Evolutionary conservation across 805 yeast genomes (phyloP).

Genomic region (Ogataea naganishii): DNA sequence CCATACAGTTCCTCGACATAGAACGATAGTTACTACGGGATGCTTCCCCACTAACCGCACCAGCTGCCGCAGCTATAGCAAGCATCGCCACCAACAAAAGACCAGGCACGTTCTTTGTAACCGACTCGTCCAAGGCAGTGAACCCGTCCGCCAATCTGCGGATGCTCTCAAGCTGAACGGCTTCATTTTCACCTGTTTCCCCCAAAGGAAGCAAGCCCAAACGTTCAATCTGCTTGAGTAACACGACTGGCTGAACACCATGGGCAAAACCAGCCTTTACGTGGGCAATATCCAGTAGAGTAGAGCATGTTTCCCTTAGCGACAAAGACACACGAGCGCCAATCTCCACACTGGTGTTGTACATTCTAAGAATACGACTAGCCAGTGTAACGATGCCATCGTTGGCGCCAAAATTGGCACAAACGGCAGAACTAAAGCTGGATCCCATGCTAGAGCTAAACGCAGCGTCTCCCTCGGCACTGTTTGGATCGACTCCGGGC

Average conservation of each 20-base stretch:
- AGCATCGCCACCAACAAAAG: conserved; percentile 76
- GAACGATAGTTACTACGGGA: too few relatives aligned
- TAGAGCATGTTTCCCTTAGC: conserved; percentile 56
- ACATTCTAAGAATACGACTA: conserved; percentile 32
- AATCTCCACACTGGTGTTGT: conserved; percentile 51
- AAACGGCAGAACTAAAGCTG: conserved; percentile 6
- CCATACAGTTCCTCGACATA: conserved; percentile 84
- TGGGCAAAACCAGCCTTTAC: conserved; percentile 45
- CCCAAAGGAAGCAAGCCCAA: conserved; percentile 61
- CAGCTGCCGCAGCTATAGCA: conserved; percentile 54
- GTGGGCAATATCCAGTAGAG: conserved; percentile 56
- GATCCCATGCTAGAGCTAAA: conserved; percentile 12
- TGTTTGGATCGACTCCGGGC: conserved; percentile 50
- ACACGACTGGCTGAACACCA: too few relatives aligned
- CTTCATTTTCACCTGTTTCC: too few relatives aligned
- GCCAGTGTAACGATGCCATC: conserved; percentile 40
- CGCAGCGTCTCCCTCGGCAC: conserved; percentile 31
- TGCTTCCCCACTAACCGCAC: too few relatives aligned
- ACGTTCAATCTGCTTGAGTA: conserved; percentile 40
- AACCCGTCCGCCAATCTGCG: conserved; percentile 66
- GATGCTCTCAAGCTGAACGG: conserved; percentile 45
- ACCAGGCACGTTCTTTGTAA: conserved; percentile 74
- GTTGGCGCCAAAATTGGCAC: conserved; percentile 25
- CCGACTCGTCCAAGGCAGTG: conserved; percentile 52
- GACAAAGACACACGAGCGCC: conserved; percentile 43